These are phyloP conservation scores for Microstegium vimineum DNA, from an alignment of 176 grass and related monocot species.

Conservation along the genomic window DNA sequence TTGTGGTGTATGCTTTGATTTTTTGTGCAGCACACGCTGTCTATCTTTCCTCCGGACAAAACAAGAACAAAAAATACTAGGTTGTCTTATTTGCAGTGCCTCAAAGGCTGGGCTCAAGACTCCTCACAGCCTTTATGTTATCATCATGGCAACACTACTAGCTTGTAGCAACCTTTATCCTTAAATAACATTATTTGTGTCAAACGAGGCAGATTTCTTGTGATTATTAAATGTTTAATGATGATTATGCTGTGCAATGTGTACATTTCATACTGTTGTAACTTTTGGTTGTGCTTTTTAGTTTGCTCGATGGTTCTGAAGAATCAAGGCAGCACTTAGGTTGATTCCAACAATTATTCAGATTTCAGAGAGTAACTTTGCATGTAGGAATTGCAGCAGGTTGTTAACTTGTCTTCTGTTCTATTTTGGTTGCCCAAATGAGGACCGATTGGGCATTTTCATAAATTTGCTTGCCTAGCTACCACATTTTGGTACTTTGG, in stretches of 20 bases:
- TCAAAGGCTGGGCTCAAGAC: slow-evolving; percentile 69
- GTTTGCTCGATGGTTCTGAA: background rate
- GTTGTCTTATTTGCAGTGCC: slow-evolving; percentile 43
- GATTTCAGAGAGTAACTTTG: background rate
- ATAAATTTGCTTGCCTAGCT: background rate
- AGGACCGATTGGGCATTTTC: background rate
- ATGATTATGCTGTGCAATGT: background rate
- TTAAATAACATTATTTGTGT: slow-evolving; percentile 77
- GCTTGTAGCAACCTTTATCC: slow-evolving; percentile 49
- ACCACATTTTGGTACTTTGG: background rate
- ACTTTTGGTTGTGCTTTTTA: background rate
- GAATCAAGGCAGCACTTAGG: background rate
- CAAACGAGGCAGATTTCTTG: slow-evolving; percentile 58
- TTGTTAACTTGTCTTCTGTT: background rate
- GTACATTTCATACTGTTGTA: background rate
- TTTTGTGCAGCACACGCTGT: background rate
- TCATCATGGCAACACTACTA: slow-evolving; percentile 50
- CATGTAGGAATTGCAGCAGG: background rate
- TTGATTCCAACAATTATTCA: background rate
- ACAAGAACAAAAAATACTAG: background rate
- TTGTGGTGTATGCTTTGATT: background rate
- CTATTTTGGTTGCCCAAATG: background rate
- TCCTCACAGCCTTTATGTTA: slow-evolving; percentile 62
- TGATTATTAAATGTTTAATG: slow-evolving; percentile 12
- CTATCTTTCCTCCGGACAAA: background rate